phyloP scores from a whole-genome alignment of 179 eudicot genomes.

The Amaranthus tricolor region DNA sequence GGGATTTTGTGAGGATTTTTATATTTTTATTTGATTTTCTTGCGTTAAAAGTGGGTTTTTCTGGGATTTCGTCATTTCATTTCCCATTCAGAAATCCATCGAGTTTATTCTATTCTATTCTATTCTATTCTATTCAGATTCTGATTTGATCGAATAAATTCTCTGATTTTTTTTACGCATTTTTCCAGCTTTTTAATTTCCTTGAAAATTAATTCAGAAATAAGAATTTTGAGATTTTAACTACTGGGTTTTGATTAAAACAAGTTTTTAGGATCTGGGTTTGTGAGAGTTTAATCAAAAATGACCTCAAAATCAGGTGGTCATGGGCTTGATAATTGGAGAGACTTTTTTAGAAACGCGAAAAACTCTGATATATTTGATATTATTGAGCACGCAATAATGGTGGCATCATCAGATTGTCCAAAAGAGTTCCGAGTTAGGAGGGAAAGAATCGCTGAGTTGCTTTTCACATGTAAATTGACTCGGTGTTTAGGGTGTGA shows the following conservation, averaged over 20 bases:
- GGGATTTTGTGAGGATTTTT: not conserved
- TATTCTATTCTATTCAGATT: slow-evolving; percentile 21
- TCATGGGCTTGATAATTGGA: slow-evolving; percentile 59
- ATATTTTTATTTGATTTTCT: slow-evolving; percentile 9
- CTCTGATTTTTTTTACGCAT: not conserved
- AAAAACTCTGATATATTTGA: slow-evolving; percentile 64
- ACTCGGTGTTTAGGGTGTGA: slow-evolving; percentile 65
- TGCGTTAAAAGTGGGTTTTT: not conserved
- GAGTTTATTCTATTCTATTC: slow-evolving; percentile 22
- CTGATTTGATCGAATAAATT: slow-evolving; percentile 16
- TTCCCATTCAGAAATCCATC: slow-evolving; percentile 18
- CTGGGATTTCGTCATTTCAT: slow-evolving; percentile 16
- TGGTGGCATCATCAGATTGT: slow-evolving; percentile 83
- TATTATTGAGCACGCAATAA: slow-evolving; percentile 66
- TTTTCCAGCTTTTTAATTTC: not conserved
- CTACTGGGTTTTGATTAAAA: slow-evolving; percentile 39
- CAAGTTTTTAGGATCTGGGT: slow-evolving; percentile 30
- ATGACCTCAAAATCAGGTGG: slow-evolving; percentile 36
- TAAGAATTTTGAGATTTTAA: slow-evolving; percentile 26
- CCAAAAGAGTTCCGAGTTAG: slow-evolving; percentile 62
- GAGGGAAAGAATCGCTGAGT: slow-evolving; percentile 67
- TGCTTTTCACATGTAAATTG: slow-evolving; percentile 51
- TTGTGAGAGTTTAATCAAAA: slow-evolving; percentile 20
- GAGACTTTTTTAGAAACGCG: slow-evolving; percentile 56
- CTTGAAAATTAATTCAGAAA: slow-evolving; percentile 10